A percentile compares a stretch with the other conserved stretches of the same genome.
phyloP scores from a whole-genome alignment of 2,329 filamentous ascomycete genomes.

The Trematosphaeria pertusa region DNA sequence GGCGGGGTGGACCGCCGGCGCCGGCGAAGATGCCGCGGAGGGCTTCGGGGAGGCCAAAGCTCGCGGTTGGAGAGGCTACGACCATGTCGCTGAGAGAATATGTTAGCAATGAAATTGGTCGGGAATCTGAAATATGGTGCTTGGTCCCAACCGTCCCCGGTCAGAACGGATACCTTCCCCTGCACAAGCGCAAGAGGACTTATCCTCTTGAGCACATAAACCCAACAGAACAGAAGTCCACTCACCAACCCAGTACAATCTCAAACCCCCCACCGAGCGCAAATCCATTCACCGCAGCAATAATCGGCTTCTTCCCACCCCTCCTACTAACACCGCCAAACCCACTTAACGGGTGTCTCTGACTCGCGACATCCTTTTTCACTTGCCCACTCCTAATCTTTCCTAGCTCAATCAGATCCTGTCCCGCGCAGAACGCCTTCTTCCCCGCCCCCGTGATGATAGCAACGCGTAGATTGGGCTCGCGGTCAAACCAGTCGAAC shows the following conservation, averaged over 20 bases:
- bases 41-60: conserved; percentile 62
- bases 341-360: conserved; percentile 55
- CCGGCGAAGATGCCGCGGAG: conserved; percentile 62
- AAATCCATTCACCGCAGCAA: conserved; percentile 66
- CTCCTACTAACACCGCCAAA: conserved; percentile 64
- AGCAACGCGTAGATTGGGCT: conserved; percentile 57
- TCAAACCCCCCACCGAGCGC: conserved; percentile 66
- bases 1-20: conserved; percentile 60
- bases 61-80: conserved; percentile 59
- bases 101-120: no score
- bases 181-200: neutral
- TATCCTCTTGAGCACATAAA: neutral
- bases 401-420: conserved; percentile 59
- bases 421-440: conserved; percentile 63
- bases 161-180: no score
- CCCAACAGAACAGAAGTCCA: conserved; percentile 8
- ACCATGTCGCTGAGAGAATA: conserved; percentile 55
- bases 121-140: no score
- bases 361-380: conserved; percentile 29
- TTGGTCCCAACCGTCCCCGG: no score
- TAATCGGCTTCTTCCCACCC: conserved; percentile 66
- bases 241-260: conserved; percentile 62
- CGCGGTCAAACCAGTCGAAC: conserved; percentile 62
- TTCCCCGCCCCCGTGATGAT: conserved; percentile 59
- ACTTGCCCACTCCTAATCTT: conserved; percentile 36